Evolutionary conservation across 2,329 filamentous ascomycete genomes (phyloP), one percentile per base, ranked within the genome.

Genomic region (Fusarium penzigii): DNA sequence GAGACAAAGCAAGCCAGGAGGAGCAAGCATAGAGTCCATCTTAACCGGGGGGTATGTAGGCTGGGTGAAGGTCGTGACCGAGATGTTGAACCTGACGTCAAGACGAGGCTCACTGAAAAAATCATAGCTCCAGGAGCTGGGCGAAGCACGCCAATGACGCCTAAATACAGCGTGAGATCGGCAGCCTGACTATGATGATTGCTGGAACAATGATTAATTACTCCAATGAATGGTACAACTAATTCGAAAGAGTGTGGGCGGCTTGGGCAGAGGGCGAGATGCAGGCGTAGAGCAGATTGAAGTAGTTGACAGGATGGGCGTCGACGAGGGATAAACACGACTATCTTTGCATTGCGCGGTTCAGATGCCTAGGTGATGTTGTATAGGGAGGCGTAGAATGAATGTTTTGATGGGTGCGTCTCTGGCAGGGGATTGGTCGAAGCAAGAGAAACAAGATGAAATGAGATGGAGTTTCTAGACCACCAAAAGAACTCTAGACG

Each of bases 1-100:
- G 59, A 59, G 34, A 53, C 52, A 41, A 65, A 58, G 65, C 63
- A 65, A 48, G 56, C 51, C 20, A 65, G 25, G 9, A 65, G 49
- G 39, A 65, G 45, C 41, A 57, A 41, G 36, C 44, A 51, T 20
- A 61, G 46, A 20, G 56, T 42, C 38, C 40, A 17, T 34, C 52
- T 60, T 45, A 63, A 39, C 41, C 57, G 51, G 14, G 59, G 46
- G 5, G 50, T 44, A 9, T 39, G 46, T 44, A 44, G 51, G 45
- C 44, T 50, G 20, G 39, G 20, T 17, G 42, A 40, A 16, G 29
- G 36, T 49, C 43, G 52, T 16, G 42, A 42, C n/a, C 43, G 17
- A 29, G 43, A 34, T 41, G 10, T 51, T n/a, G 43, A 53, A 51
- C 46, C 16, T 11, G 32, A 11, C 32, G 32, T 14, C 32, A 14